Percentiles rank a stretch among this genome's conserved stretches.
phyloP scores from a whole-genome alignment of 1,284 basidiomycete species.

The Flammula alnicola region DNA sequence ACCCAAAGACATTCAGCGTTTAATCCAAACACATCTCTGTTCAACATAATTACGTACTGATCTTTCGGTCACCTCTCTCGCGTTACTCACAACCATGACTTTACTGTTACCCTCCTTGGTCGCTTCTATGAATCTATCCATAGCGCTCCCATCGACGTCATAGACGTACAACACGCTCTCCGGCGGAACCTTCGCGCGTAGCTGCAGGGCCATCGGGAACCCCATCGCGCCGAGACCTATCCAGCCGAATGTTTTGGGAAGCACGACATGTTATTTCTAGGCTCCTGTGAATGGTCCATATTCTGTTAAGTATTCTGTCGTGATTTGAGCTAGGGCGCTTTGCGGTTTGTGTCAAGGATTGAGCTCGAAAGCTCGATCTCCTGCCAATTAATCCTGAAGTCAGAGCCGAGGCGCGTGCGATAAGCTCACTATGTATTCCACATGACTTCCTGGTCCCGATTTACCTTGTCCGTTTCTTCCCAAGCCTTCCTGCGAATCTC shows the following conservation, averaged over 20 bases:
- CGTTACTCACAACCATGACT: background rate
- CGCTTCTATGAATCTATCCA: conserved; percentile 29
- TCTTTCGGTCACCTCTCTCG: conserved; percentile 39
- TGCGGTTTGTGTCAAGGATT: no score
- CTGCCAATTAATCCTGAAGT: no score
- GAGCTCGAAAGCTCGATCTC: no score
- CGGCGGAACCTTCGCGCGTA: conserved; percentile 34
- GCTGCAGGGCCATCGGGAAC: conserved; percentile 43
- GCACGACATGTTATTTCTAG: background rate
- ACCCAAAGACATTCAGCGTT: background rate
- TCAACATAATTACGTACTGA: conserved; percentile 32
- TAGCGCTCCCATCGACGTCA: conserved; percentile 34
- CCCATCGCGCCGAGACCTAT: conserved; percentile 47
- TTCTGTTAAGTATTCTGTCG: background rate
- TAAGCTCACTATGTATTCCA: no score
- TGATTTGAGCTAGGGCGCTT: background rate
- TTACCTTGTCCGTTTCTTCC: no score
- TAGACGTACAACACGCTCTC: conserved; percentile 35
- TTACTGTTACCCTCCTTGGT: background rate
- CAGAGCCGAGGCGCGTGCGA: no score
- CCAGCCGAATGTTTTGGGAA: conserved; percentile 36
- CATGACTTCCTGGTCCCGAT: no score
- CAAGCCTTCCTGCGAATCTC: no score
- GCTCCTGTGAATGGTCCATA: background rate
- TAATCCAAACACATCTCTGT: no score